phyloP scores from a whole-genome alignment of 192 early-diverging fungal species.

The Mortierella claussenii region DNA sequence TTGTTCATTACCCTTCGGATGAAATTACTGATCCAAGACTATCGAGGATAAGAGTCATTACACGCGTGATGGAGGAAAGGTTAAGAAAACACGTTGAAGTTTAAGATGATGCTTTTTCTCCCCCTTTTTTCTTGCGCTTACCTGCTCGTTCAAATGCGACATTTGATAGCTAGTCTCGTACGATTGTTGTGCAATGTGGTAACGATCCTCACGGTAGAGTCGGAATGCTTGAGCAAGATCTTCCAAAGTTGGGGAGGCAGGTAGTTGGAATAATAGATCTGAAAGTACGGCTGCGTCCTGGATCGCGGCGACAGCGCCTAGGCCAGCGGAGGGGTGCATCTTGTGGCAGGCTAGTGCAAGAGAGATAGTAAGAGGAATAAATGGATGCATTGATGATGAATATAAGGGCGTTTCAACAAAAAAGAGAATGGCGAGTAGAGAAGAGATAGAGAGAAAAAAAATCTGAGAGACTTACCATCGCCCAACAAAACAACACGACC shows the following conservation, averaged over 20 bases:
- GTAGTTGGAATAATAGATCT: constrained; percentile 26
- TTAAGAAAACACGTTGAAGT: background rate
- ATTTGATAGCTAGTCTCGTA: constrained; percentile 40
- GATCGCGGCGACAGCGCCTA: constrained; percentile 31
- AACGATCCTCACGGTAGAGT: constrained; percentile 12
- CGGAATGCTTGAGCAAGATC: constrained; percentile 9
- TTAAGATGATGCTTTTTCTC: too few relatives aligned
- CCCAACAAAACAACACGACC: constrained; percentile 22
- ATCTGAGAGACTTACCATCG: constrained; percentile 11
- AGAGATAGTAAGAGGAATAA: background rate
- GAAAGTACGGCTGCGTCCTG: constrained; percentile 28
- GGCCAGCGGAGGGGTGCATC: constrained; percentile 31
- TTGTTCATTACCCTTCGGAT: constrained; percentile 42
- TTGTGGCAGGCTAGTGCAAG: constrained; percentile 23
- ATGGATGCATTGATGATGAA: too few relatives aligned
- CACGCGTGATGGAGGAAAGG: background rate
- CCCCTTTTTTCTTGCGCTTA: too few relatives aligned
- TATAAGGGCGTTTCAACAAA: too few relatives aligned
- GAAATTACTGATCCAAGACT: constrained; percentile 37
- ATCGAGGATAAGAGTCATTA: background rate
- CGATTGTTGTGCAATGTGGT: constrained; percentile 15
- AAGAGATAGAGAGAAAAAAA: background rate
- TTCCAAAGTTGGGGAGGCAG: background rate
- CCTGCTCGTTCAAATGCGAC: constrained; percentile 37
- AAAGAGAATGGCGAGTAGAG: too few relatives aligned